phyloP scores from a whole-genome alignment of 164 flowering plant genomes.

The Aristolochia contorta region DNA sequence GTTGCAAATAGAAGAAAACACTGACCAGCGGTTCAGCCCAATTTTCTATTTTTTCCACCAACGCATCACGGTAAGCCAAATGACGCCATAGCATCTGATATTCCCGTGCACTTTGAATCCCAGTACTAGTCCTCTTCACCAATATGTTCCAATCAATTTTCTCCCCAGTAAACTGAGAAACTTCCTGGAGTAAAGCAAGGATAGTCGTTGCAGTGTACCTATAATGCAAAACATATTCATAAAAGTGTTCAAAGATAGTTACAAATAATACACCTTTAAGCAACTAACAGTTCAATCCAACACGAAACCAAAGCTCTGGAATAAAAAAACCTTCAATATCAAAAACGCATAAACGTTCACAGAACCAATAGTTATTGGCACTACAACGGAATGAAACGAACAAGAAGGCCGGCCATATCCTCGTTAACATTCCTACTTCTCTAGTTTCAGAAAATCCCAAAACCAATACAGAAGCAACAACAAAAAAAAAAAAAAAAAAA shows the following conservation, averaged over 20 bases:
- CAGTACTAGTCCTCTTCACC: constrained; percentile 66
- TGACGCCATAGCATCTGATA: constrained; percentile 96
- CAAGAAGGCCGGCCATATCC: background rate
- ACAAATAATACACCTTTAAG: background rate
- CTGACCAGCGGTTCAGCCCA: constrained; percentile 56
- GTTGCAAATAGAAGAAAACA: background rate
- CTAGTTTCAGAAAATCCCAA: too few species aligned
- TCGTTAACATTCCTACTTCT: background rate
- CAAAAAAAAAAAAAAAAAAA: background rate
- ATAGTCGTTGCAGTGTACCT: constrained; percentile 63
- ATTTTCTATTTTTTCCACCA: constrained; percentile 39
- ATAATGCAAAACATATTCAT: background rate
- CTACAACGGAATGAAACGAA: background rate
- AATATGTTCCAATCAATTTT: constrained; percentile 66
- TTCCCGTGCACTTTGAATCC: constrained; percentile 71
- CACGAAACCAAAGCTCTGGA: background rate
- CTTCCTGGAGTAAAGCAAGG: constrained; percentile 65
- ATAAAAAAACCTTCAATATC: background rate
- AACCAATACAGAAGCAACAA: background rate
- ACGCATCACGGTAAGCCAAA: constrained; percentile 55
- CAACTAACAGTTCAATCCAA: background rate
- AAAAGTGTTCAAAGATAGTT: background rate
- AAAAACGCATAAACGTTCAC: background rate
- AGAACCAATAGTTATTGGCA: background rate
- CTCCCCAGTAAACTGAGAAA: constrained; percentile 35